phyloP scores from a whole-genome alignment of 129 eudicot genomes.

The Flaveria brownii region DNA sequence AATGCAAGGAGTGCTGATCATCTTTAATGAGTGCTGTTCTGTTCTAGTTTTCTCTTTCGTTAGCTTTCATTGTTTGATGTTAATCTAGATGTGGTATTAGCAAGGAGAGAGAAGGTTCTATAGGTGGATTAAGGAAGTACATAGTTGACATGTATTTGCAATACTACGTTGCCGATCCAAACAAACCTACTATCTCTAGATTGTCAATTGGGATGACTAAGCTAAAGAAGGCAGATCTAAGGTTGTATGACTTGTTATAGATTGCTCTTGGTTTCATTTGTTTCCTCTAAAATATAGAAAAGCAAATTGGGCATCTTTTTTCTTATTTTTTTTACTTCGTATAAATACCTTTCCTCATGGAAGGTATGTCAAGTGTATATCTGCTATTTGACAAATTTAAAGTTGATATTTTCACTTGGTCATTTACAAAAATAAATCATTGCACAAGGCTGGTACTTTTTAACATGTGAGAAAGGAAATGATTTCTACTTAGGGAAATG shows the following conservation, averaged over 20 bases:
- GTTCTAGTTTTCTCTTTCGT: not conserved
- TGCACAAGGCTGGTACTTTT: not conserved
- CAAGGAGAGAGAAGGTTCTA: slow-evolving; percentile 4
- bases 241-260: not conserved
- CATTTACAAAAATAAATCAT: not conserved
- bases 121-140: slow-evolving; percentile 5
- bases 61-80: not conserved
- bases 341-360: not conserved
- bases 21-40: not conserved
- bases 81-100: not conserved
- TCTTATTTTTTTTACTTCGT: not conserved
- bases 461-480: not conserved
- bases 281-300: not conserved
- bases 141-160: not conserved
- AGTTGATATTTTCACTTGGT: not conserved
- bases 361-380: not conserved
- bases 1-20: not conserved
- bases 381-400: not conserved
- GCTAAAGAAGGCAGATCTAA: not conserved
- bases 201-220: not conserved
- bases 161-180: not conserved
- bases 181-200: not conserved
- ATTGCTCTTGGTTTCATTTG: not conserved
- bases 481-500: not conserved
- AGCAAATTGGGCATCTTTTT: not conserved